These are phyloP conservation scores for Viridothelium virens DNA, from an alignment of 495 filamentous ascomycete genomes.

Conservation along the genomic window DNA sequence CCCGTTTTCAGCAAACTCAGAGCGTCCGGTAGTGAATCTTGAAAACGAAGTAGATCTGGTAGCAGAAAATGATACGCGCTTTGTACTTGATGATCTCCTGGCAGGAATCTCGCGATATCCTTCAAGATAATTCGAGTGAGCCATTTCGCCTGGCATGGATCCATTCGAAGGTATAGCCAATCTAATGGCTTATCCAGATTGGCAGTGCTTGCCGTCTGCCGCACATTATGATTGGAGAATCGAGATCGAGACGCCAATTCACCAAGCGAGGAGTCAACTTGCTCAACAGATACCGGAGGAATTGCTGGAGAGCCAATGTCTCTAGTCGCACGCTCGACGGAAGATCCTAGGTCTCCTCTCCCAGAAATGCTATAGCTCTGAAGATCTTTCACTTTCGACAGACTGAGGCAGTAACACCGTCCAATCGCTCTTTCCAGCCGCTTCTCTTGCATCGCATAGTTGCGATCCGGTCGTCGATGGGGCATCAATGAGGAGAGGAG, in stretches of 20 bases:
- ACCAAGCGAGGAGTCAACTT: constrained; percentile 61
- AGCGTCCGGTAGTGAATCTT: constrained; percentile 51
- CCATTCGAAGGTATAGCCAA: constrained; percentile 52
- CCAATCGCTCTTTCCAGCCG: constrained; percentile 56
- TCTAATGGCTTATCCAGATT: constrained; percentile 32
- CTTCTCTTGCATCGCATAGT: constrained; percentile 57
- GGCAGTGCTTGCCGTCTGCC: constrained; percentile 16
- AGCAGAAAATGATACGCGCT: constrained; percentile 39
- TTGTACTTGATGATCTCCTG: constrained; percentile 40
- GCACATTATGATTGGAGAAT: constrained; percentile 61
- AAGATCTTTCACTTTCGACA: constrained; percentile 51
- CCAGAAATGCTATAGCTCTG: constrained; percentile 52
- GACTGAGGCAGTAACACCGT: constrained; percentile 54
- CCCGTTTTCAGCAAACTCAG: constrained; percentile 40
- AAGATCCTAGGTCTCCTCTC: constrained; percentile 59
- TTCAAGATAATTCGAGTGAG: constrained; percentile 76
- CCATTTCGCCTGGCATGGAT: constrained; percentile 78
- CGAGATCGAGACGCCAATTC: constrained; percentile 56
- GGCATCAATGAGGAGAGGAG: constrained; percentile 69
- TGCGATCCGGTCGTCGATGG: constrained; percentile 63
- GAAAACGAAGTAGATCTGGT: constrained; percentile 55
- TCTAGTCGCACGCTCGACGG: constrained; percentile 58
- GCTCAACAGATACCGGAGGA: constrained; percentile 57
- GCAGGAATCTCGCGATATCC: constrained; percentile 44
- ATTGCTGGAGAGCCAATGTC: constrained; percentile 33